Evolutionary conservation across 2,329 filamentous ascomycete genomes (phyloP).

Genomic region (Aspergillus brunneoviolaceus): DNA sequence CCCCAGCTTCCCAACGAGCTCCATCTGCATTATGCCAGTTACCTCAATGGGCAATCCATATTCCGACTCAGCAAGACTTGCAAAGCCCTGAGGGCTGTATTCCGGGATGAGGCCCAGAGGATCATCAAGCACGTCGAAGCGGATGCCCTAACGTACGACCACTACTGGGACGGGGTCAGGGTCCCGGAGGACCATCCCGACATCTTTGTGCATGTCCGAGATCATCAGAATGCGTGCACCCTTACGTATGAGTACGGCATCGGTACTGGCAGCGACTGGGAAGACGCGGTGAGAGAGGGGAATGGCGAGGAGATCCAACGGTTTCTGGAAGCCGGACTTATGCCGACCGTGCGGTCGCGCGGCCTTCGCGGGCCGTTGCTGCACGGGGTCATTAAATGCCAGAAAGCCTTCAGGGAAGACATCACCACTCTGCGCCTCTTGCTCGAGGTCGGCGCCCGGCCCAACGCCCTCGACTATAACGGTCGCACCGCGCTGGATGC

Average conservation of each 20-base stretch:
- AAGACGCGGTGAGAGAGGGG: neutral
- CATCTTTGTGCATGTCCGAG: too few relatives aligned
- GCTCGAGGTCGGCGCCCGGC: neutral
- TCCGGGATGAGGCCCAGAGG: neutral
- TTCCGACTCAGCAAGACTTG: neutral
- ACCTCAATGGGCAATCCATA: neutral
- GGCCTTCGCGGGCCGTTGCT: too few relatives aligned
- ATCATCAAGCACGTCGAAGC: too few relatives aligned
- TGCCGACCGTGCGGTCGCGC: neutral
- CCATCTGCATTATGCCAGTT: neutral
- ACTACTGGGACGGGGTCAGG: too few relatives aligned
- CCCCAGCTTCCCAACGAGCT: neutral
- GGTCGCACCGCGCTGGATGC: too few relatives aligned
- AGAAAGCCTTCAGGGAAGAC: neutral
- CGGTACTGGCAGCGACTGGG: neutral
- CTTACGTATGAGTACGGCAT: too few relatives aligned
- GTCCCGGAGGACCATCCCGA: too few relatives aligned
- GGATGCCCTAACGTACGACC: too few relatives aligned
- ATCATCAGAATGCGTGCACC: too few relatives aligned
- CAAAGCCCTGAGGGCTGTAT: neutral
- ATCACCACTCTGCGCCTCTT: neutral
- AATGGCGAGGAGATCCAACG: neutral
- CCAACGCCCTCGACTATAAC: neutral
- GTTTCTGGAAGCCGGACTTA: neutral
- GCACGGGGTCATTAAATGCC: too few relatives aligned